Evolutionary conservation across 1,139 yeast genomes (phyloP), one percentile per base, ranked within the genome.

Genomic region (Lodderomyces parapsilosis): DNA sequence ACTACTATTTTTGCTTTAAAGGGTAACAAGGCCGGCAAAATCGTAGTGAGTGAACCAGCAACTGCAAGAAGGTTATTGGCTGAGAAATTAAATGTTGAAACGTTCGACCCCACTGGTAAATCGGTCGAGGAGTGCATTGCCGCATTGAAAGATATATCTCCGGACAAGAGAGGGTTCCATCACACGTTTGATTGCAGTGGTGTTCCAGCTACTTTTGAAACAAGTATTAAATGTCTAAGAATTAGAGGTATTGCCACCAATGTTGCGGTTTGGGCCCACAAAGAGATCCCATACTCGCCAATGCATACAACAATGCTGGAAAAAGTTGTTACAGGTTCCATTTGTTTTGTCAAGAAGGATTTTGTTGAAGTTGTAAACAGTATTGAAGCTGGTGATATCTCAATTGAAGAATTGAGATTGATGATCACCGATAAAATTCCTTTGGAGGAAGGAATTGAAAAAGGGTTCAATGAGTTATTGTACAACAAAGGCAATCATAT

Each of bases 161-260:
- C 71, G 3, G 74, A 62, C 45, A 74, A 76, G 11, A 71, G 68
- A 48, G 88, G 88, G 1, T 82, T 76, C 52, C 74, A 78, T 43
- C 74, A 72, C 36, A 64, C 81, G 0, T 82, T 72, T 57, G 88
- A 83, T 59, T 80, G 86, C 57, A 78, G 84, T 0, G 88, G 88
- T 24, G 60, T 78, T 20, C 78, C 75, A 38, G 69, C 68, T 2
- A 81, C 87, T 2, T 76, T 78, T 51, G 67, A 68, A 27, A 66
- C 81, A 3, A 71, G 81, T 3, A 57, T 81, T 24, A 70, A 68
- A 41, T 74, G 81, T 25, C 60, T 80, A 34, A 71, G 42, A 38
- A 75, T 81, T n/a, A 73, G 77, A 42, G 89, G 88, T 38, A 66
- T 68, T 11, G 84, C 85, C 4, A 80, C 82, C 39, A 82, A 82